phyloP scores from a whole-genome alignment of 2,329 filamentous ascomycete genomes.

The Zasmidium citrigriseum region DNA sequence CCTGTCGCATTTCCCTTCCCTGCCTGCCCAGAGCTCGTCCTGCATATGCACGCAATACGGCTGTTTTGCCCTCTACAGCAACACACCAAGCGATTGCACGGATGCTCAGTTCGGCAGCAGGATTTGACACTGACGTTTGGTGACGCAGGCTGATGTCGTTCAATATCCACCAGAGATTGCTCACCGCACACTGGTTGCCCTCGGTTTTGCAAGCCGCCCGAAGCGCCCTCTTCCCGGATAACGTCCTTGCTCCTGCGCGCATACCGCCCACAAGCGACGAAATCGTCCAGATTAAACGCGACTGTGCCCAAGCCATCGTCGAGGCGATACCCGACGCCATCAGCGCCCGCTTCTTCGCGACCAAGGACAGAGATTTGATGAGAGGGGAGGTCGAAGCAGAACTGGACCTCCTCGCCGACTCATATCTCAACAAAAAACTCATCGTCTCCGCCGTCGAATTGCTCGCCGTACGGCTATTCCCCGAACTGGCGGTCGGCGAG shows the following conservation, averaged over 20 bases:
- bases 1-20: constrained; percentile 12
- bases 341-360: constrained; percentile 46
- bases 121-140: neutral
- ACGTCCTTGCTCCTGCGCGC: constrained; percentile 67
- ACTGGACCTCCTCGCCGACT: constrained; percentile 74
- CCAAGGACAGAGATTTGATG: constrained; percentile 27
- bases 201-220: constrained; percentile 67
- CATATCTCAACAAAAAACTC: constrained; percentile 90
- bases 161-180: constrained; percentile 43
- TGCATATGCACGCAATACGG: constrained; percentile 24
- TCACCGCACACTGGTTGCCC: constrained; percentile 45
- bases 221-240: constrained; percentile 82
- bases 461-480: constrained; percentile 77
- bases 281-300: constrained; percentile 63
- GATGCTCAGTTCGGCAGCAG: neutral
- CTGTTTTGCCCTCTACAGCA: constrained; percentile 17
- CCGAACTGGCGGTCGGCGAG: constrained; percentile 68
- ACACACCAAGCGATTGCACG: constrained; percentile 4
- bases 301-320: constrained; percentile 63
- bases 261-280: constrained; percentile 62
- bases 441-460: constrained; percentile 81
- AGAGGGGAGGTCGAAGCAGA: constrained; percentile 50
- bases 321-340: constrained; percentile 50
- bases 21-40: constrained; percentile 3
- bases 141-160: constrained; percentile 47